Conservation (phyloP, 1,139 yeast species). For the Meyerozyma elateridarum region DNA sequence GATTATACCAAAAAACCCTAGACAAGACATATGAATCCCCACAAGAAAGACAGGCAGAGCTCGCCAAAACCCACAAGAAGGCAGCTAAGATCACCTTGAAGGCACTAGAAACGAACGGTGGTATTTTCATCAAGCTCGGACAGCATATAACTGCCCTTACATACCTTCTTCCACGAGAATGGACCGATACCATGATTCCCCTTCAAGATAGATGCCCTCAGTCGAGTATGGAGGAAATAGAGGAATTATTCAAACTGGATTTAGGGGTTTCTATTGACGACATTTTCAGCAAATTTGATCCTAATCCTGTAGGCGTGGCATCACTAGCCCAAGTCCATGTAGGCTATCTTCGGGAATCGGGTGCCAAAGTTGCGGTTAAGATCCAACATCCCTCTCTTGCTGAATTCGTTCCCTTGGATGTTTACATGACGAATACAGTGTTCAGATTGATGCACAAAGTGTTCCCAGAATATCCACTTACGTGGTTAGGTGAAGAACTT, state of each 20-base stretch:
- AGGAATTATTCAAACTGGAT: slow-evolving; percentile 61
- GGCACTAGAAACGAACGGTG: slow-evolving; percentile 85
- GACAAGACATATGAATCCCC: slow-evolving; percentile 39
- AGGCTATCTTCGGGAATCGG: slow-evolving; percentile 57
- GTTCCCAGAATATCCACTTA: slow-evolving; percentile 89
- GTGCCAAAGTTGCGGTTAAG: slow-evolving; percentile 85
- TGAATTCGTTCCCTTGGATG: slow-evolving; percentile 88
- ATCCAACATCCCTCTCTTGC: slow-evolving; percentile 88
- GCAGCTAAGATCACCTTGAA: slow-evolving; percentile 77
- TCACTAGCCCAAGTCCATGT: slow-evolving; percentile 93
- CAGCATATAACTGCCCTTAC: slow-evolving; percentile 93
- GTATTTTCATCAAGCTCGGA: slow-evolving; percentile 88
- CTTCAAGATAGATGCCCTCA: slow-evolving; percentile 87
- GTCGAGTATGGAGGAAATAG: slow-evolving; percentile 67
- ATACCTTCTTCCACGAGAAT: slow-evolving; percentile 82
- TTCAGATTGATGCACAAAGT: slow-evolving; percentile 69
- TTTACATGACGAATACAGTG: slow-evolving; percentile 69
- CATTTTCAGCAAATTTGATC: slow-evolving; percentile 61
- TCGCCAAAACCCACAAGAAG: slow-evolving; percentile 54
- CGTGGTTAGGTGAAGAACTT: slow-evolving; percentile 92
- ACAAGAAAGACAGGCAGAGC: slow-evolving; percentile 49
- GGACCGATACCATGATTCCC: slow-evolving; percentile 95
- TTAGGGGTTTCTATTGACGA: slow-evolving; percentile 60
- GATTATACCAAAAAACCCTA: slow-evolving; percentile 57
- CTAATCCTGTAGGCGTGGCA: slow-evolving; percentile 87